A percentile compares a stretch with the other conserved stretches of the same genome.
Conservation (phyloP, 129 eudicot species). For the Escallonia rubra region DNA sequence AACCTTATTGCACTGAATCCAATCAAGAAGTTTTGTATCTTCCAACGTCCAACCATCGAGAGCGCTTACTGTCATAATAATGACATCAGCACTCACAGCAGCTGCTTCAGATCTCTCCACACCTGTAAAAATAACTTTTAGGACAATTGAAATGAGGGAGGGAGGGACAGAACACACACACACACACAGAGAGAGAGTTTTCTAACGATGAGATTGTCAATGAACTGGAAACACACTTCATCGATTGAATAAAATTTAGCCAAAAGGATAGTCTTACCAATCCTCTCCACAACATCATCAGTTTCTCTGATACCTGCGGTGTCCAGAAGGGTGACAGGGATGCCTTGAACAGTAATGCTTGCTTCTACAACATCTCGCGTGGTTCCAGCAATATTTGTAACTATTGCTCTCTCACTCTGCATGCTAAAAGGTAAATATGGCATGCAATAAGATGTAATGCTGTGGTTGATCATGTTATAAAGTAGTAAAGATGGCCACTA, state of each 20-base stretch:
- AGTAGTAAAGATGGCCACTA: too few species aligned
- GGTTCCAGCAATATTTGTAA: slow-evolving; percentile 95
- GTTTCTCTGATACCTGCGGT: slow-evolving; percentile 98
- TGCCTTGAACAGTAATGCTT: slow-evolving; percentile 69
- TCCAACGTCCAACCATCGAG: slow-evolving; percentile 90
- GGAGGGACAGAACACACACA: not conserved
- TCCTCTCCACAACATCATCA: slow-evolving; percentile 77
- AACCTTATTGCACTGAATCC: slow-evolving; percentile 61
- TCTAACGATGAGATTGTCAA: too few species aligned
- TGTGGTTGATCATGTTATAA: not conserved
- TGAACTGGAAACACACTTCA: too few species aligned
- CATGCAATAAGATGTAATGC: slow-evolving; percentile 26
- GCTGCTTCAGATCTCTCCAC: slow-evolving; percentile 96
- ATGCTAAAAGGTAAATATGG: slow-evolving; percentile 56
- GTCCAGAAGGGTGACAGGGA: slow-evolving; percentile 89
- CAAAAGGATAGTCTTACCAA: slow-evolving; percentile 42
- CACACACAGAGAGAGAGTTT: not conserved
- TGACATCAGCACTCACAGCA: slow-evolving; percentile 81
- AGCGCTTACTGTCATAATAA: slow-evolving; percentile 88
- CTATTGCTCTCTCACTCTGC: slow-evolving; percentile 99
- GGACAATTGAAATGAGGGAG: not conserved
- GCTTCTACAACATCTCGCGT: slow-evolving; percentile 94
- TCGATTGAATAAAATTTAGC: too few species aligned
- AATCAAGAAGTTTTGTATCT: slow-evolving; percentile 66
- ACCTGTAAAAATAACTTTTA: slow-evolving; percentile 34